Conservation (phyloP, 2,329 filamentous ascomycete genomes). For the Claviceps fusiformis region DNA sequence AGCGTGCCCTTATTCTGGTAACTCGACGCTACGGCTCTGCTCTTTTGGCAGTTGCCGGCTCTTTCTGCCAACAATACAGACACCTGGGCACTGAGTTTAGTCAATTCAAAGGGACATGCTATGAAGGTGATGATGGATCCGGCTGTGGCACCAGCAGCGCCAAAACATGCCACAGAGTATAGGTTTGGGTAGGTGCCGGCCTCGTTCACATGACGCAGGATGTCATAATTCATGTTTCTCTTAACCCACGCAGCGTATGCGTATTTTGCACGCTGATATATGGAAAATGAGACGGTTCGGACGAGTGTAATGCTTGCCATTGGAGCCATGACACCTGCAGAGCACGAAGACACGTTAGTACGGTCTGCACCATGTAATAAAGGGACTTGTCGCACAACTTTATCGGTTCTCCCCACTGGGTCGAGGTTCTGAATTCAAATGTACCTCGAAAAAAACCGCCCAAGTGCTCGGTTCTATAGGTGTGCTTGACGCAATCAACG, state of each 20-base stretch:
- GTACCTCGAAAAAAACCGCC: slow-evolving; percentile 70
- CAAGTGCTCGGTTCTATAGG: slow-evolving; percentile 60
- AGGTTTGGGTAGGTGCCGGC: slow-evolving; percentile 57
- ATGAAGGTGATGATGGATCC: slow-evolving; percentile 69
- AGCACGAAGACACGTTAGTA: background rate
- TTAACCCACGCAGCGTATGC: slow-evolving; percentile 58
- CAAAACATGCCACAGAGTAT: slow-evolving; percentile 64
- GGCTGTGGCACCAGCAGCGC: slow-evolving; percentile 62
- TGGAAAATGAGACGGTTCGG: slow-evolving; percentile 64
- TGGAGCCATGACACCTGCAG: slow-evolving; percentile 60
- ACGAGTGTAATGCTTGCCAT: slow-evolving; percentile 66
- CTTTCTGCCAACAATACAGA: slow-evolving; percentile 57
- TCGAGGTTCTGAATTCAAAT: slow-evolving; percentile 6
- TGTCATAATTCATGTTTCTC: slow-evolving; percentile 52
- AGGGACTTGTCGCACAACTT: background rate
- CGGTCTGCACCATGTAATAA: background rate
- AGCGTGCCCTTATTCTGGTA: slow-evolving; percentile 69
- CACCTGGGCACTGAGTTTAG: slow-evolving; percentile 78
- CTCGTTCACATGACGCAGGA: slow-evolving; percentile 58
- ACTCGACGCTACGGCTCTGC: slow-evolving; percentile 48
- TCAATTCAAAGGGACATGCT: slow-evolving; percentile 78
- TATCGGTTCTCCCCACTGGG: too few relatives aligned
- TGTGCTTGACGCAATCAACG: slow-evolving; percentile 59
- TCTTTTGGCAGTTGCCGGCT: slow-evolving; percentile 25
- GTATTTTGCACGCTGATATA: slow-evolving; percentile 68